A percentile compares a stretch with the other conserved stretches of the same genome.
Conservation (phyloP, 1,139 yeast species). For the Kodamaea sp. region DNA sequence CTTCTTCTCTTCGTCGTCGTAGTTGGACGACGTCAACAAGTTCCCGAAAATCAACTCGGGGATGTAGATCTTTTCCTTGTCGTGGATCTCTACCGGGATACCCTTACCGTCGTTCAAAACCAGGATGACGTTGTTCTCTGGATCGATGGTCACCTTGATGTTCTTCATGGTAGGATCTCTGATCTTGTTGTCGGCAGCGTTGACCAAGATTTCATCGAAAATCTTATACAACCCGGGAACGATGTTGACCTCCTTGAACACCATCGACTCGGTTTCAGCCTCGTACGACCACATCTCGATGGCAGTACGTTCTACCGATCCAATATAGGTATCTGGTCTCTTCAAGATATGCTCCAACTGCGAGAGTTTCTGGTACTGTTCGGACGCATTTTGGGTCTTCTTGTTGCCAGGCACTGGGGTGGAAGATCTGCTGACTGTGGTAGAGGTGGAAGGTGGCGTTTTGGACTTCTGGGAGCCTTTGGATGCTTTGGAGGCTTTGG, state of each 20-base stretch:
- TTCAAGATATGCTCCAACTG: constrained; percentile 95
- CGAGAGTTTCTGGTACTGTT: constrained; percentile 88
- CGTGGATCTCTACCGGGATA: constrained; percentile 92
- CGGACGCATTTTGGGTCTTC: constrained; percentile 46
- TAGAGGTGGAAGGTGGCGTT: background rate
- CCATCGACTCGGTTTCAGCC: constrained; percentile 71
- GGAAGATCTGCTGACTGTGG: constrained; percentile 1
- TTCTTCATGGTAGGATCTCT: constrained; percentile 90
- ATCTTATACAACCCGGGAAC: constrained; percentile 97
- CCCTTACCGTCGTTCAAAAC: constrained; percentile 95
- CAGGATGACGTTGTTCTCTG: constrained; percentile 71
- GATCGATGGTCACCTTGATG: constrained; percentile 76
- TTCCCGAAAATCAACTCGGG: constrained; percentile 98
- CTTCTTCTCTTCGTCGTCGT: constrained; percentile 92
- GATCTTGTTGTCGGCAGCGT: constrained; percentile 98
- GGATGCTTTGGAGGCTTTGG: background rate
- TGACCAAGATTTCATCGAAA: constrained; percentile 94
- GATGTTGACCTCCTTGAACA: constrained; percentile 65
- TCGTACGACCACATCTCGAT: constrained; percentile 87
- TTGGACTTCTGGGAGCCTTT: background rate
- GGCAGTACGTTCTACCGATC: constrained; percentile 83
- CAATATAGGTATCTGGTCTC: constrained; percentile 97
- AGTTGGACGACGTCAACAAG: constrained; percentile 90
- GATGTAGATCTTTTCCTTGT: constrained; percentile 86
- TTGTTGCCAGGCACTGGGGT: constrained; percentile 1